Conservation (phyloP, 345 rosid species). For the Diplotaxis tenuifolia region DNA sequence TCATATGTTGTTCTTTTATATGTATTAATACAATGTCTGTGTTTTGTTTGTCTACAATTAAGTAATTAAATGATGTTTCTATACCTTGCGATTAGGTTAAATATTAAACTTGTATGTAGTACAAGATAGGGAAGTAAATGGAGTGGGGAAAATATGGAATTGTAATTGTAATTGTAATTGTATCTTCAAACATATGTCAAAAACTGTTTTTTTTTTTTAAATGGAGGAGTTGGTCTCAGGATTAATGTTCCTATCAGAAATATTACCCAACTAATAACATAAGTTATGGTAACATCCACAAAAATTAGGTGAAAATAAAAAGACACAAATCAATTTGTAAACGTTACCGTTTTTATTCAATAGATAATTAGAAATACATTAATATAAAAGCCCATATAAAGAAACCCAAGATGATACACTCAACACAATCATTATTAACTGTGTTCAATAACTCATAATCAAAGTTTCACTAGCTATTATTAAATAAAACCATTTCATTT, state of each 20-base stretch:
- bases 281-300: too few relatives aligned
- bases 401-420: neutral
- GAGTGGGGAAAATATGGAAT: too few relatives aligned
- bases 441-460: neutral
- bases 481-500: constrained; percentile 22
- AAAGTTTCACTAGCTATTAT: neutral
- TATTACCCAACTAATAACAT: too few relatives aligned
- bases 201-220: too few relatives aligned
- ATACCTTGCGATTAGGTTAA: neutral
- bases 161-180: too few relatives aligned
- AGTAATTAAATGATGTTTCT: constrained; percentile 21
- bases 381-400: constrained; percentile 9
- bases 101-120: too few relatives aligned
- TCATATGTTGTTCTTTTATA: constrained; percentile 22
- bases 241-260: too few relatives aligned
- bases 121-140: too few relatives aligned
- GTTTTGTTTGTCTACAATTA: constrained; percentile 23
- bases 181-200: too few relatives aligned
- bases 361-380: neutral
- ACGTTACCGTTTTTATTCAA: neutral
- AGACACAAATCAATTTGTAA: neutral
- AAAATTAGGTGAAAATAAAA: too few relatives aligned
- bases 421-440: constrained; percentile 11
- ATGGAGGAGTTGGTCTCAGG: too few relatives aligned
- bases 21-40: constrained; percentile 13